Evolutionary conservation across 768 basidiomycete species (phyloP).

Genomic region (Mycena galericulata): DNA sequence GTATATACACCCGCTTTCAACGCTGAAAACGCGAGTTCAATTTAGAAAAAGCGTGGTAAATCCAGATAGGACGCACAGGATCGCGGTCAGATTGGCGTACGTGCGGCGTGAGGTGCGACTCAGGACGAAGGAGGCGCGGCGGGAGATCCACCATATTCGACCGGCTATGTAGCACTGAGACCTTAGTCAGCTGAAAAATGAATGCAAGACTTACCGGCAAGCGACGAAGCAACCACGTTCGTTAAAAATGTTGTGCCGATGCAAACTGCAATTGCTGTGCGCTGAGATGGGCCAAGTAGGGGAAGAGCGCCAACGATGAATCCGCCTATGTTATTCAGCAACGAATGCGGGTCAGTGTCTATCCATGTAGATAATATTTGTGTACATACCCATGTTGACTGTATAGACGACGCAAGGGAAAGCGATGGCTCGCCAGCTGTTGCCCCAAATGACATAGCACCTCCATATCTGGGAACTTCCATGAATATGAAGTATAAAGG

Average conservation of each 20-base stretch:
- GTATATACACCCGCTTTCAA: constrained; percentile 29
- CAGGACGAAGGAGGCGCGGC: background rate
- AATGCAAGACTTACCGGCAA: background rate
- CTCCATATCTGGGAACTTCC: background rate
- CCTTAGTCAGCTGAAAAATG: background rate
- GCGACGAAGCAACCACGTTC: background rate
- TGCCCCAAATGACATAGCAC: constrained; percentile 15
- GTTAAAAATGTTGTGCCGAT: constrained; percentile 6
- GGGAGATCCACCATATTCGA: constrained; percentile 27
- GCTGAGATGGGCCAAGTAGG: background rate
- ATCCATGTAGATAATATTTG: background rate
- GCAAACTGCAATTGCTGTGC: constrained; percentile 5
- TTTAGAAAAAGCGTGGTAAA: background rate
- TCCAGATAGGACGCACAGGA: constrained; percentile 7
- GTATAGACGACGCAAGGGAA: background rate
- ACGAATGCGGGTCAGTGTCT: background rate
- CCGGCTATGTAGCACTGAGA: constrained; percentile 2
- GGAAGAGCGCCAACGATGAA: background rate
- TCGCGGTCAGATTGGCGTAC: constrained; percentile 21
- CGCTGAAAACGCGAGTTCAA: background rate
- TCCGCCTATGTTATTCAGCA: constrained; percentile 1
- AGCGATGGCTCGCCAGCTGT: background rate
- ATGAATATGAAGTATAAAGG: background rate
- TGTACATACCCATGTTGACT: background rate
- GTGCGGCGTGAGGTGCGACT: background rate